Evolutionary conservation across 2,329 filamentous ascomycete genomes (phyloP).

Genomic region (Diaporthe vexans): DNA sequence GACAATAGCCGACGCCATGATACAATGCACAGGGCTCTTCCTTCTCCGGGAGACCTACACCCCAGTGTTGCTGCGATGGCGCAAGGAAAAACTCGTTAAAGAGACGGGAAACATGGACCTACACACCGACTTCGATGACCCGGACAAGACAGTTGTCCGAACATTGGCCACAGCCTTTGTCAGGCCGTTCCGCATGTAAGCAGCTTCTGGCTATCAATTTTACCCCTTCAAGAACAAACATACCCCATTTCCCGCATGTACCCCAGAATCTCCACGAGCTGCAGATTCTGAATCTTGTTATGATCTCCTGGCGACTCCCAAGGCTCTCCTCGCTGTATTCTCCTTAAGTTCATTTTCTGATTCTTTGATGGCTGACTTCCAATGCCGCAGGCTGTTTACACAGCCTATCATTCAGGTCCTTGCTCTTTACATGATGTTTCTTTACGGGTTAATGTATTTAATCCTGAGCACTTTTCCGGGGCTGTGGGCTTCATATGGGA

Average conservation of each 20-base stretch:
- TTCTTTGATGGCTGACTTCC: no score
- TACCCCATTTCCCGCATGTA: no score
- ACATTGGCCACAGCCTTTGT: constrained; percentile 57
- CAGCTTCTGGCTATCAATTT: no score
- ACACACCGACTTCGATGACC: constrained; percentile 67
- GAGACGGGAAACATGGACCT: constrained; percentile 67
- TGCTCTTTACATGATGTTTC: constrained; percentile 64
- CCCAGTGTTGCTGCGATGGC: constrained; percentile 69
- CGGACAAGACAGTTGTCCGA: constrained; percentile 49
- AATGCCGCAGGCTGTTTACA: constrained; percentile 53
- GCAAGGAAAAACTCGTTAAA: constrained; percentile 67
- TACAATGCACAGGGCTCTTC: constrained; percentile 71
- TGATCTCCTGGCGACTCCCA: no score
- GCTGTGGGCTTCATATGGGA: constrained; percentile 58
- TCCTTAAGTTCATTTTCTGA: no score
- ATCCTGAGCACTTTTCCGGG: constrained; percentile 64
- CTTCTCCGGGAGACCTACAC: constrained; percentile 77
- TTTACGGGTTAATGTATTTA: constrained; percentile 66
- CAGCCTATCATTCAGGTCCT: constrained; percentile 67
- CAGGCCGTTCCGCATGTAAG: constrained; percentile 62
- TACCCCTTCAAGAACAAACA: no score
- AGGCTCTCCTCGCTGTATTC: no score
- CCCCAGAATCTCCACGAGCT: no score
- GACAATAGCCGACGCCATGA: constrained; percentile 71
- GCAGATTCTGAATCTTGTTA: no score